Percentiles rank a stretch among this genome's conserved stretches.
Conservation (phyloP, 768 basidiomycete genomes). For the Albatrellus ellisii region DNA sequence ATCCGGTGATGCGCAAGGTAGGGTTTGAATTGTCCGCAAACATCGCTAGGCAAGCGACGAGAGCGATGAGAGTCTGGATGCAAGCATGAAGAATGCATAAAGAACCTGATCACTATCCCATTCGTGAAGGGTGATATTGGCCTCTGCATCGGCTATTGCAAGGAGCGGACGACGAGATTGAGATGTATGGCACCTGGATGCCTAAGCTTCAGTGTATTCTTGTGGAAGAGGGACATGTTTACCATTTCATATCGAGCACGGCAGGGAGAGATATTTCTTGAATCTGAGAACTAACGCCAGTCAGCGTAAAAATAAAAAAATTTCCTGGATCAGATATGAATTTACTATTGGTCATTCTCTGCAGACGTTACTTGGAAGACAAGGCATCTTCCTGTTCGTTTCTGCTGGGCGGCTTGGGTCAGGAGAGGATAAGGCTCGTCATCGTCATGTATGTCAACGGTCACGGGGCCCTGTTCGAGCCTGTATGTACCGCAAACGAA, state of each 20-base stretch:
- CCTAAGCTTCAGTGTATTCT: too few relatives aligned
- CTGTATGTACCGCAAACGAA: conserved; percentile 91
- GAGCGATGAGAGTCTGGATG: background rate
- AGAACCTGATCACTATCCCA: conserved; percentile 38
- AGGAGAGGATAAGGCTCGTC: conserved; percentile 2
- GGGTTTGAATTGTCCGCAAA: conserved; percentile 27
- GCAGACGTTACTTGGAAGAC: conserved; percentile 36
- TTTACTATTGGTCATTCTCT: conserved; percentile 23
- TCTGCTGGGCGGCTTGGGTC: conserved; percentile 18
- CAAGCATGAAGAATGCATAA: conserved; percentile 3
- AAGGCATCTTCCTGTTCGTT: conserved; percentile 59
- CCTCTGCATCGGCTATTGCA: conserved; percentile 79
- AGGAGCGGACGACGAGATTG: conserved; percentile 32
- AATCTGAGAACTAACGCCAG: conserved; percentile 29
- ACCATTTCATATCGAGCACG: conserved; percentile 95
- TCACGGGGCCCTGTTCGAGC: conserved; percentile 29
- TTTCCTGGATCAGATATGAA: background rate
- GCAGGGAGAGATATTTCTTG: conserved; percentile 69
- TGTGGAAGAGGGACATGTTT: conserved; percentile 4
- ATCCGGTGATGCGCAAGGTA: conserved; percentile 38
- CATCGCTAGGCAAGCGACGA: conserved; percentile 7
- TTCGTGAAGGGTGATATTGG: conserved; percentile 52
- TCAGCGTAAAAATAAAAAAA: background rate
- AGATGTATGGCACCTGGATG: conserved; percentile 49
- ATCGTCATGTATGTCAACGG: conserved; percentile 1